Conservation (phyloP, 306 rosid species). For the Corylus americana region DNA sequence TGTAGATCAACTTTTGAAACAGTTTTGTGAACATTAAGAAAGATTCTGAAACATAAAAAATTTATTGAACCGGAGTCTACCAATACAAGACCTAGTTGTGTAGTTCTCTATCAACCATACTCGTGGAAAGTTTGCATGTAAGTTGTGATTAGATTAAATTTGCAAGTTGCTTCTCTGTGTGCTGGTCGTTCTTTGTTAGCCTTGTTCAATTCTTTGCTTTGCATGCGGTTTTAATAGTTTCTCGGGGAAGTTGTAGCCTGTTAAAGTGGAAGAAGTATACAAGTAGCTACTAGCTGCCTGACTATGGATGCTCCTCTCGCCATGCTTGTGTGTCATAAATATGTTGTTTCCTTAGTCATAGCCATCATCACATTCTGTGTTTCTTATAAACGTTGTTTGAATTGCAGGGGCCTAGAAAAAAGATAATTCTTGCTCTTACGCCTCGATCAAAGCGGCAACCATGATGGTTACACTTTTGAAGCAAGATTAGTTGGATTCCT, state of each 20-base stretch:
- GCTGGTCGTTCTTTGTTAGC: neutral
- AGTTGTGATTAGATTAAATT: too few relatives aligned
- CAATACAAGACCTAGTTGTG: too few relatives aligned
- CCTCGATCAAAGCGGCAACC: conserved; percentile 67
- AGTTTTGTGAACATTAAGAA: neutral
- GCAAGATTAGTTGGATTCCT: conserved; percentile 27
- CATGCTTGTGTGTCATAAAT: neutral
- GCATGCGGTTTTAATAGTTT: too few relatives aligned
- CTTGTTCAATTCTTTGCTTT: neutral
- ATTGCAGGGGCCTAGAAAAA: conserved; percentile 95
- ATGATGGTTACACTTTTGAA: conserved; percentile 27
- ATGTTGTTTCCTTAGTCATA: neutral
- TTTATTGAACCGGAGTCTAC: neutral
- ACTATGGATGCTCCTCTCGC: neutral
- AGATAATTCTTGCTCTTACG: conserved; percentile 71
- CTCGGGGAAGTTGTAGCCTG: neutral
- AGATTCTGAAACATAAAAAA: neutral
- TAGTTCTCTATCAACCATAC: too few relatives aligned
- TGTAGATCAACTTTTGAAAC: neutral
- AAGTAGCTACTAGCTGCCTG: neutral
- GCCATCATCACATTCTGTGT: conserved; percentile 1
- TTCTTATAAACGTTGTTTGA: conserved; percentile 34
- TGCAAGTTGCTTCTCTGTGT: too few relatives aligned
- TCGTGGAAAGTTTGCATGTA: too few relatives aligned
- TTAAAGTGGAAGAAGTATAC: neutral